Percentiles rank a stretch among this genome's conserved stretches.
Evolutionary conservation across 345 rosid genomes (phyloP).

Genomic region (Murraya paniculata): DNA sequence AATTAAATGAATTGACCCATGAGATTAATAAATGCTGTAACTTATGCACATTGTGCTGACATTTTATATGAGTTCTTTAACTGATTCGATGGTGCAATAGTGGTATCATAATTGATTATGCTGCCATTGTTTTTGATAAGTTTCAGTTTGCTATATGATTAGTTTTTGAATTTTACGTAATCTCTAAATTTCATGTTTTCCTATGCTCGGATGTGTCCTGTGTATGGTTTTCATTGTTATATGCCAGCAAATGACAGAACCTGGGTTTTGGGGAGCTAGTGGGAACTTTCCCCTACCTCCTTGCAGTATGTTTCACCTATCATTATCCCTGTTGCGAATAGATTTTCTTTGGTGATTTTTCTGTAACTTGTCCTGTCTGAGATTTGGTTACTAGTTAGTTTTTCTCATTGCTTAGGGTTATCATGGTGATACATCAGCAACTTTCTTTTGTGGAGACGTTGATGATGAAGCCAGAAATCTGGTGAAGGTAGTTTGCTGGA

Average conservation of each 20-base stretch:
- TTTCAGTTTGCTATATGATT: background rate
- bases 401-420: constrained; percentile 53
- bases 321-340: background rate
- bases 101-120: background rate
- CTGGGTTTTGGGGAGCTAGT: background rate
- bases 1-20: background rate
- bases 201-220: background rate
- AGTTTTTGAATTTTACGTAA: background rate
- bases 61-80: background rate
- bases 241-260: background rate
- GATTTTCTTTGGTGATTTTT: constrained; percentile 6
- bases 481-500: constrained; percentile 56
- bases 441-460: constrained; percentile 90
- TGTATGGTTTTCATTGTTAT: background rate
- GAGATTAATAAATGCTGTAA: background rate
- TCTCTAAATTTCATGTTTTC: background rate
- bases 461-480: constrained; percentile 71
- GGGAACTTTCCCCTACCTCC: background rate
- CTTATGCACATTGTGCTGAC: background rate
- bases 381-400: background rate
- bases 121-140: background rate
- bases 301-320: background rate
- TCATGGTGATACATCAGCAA: constrained; percentile 95
- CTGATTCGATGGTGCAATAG: background rate
- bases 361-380: constrained; percentile 1